Evolutionary conservation across 2,329 filamentous ascomycete genomes (phyloP), one percentile per base, ranked within the genome.

Genomic region (Fusarium hainanense): DNA sequence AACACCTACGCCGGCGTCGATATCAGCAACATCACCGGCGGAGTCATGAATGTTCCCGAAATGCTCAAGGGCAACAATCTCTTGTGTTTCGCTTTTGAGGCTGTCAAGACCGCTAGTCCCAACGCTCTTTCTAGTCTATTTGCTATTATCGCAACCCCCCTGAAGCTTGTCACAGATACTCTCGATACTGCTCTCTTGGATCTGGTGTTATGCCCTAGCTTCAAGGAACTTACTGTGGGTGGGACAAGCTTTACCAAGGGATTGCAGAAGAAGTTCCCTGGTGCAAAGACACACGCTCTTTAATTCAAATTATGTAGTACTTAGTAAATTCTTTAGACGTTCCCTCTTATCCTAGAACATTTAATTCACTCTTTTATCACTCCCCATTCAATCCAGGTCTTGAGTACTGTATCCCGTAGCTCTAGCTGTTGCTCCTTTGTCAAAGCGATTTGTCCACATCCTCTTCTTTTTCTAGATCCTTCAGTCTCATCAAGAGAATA

Each of bases 1-100:
- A 67, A 67, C 6, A 67, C 47, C 30, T 67, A 63, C 20, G 64
- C 57, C 0, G 47, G 64, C 10, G 51, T 67, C 2, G 57, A 67
- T n/a, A n/a, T 63, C 14, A 58, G 34, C 12, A 21, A 67, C 14
- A 25, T 67, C 4, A 67, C 63, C 0, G 64, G 64, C 0, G 64
- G 64, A 13, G 64, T 67, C 2, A 21, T 67, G 21, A 67, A 67
- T 12, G 42, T 67, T 7, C 23, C 28, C 1, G 58, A 67, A 12
- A 42, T 67, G 1, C 57, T 67, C 5, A 14, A 67, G 6, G 57
- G 47, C 3, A 67, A 67, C 14, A 67, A 67, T 21, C 23, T 67
- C 6, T 27, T 67, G 0, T 67, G 64, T n/a, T 67, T 67, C 9
- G 51, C 57, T 46, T 67, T 67, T 14, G 44, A 67, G 47, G 30